Conservation (phyloP, 352 stramenopile genomes). For the Thraustotheca clavata region DNA sequence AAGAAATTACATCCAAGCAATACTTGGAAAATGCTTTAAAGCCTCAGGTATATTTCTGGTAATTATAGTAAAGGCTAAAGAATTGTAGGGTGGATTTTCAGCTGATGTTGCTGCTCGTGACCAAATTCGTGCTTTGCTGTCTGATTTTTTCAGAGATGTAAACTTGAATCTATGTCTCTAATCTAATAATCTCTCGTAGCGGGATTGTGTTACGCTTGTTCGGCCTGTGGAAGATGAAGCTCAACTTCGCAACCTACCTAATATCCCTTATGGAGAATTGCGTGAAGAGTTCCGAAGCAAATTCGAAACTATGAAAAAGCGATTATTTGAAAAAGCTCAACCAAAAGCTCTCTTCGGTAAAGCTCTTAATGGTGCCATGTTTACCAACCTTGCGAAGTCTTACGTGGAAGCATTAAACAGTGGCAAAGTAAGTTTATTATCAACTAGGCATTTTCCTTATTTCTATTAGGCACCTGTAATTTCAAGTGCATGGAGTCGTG, state of each 20-base stretch:
- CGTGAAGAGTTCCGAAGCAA: constrained; percentile 69
- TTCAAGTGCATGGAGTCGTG: constrained; percentile 81
- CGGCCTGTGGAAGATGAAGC: constrained; percentile 80
- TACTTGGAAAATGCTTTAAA: constrained; percentile 86
- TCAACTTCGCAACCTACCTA: constrained; percentile 59
- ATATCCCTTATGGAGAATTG: constrained; percentile 64
- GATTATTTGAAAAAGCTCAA: constrained; percentile 68
- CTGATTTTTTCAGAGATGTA: constrained; percentile 68
- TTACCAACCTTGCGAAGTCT: constrained; percentile 64
- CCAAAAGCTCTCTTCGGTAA: constrained; percentile 84
- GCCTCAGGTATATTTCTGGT: constrained; percentile 27
- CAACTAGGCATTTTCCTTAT: not conserved
- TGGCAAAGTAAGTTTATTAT: constrained; percentile 34
- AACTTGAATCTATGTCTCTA: not conserved
- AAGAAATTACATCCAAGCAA: constrained; percentile 80
- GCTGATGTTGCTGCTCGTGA: constrained; percentile 69
- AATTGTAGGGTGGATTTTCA: constrained; percentile 44
- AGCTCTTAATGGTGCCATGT: constrained; percentile 78
- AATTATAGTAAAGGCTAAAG: not conserved
- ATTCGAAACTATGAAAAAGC: constrained; percentile 58
- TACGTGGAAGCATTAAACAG: constrained; percentile 86
- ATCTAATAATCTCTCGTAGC: constrained; percentile 22
- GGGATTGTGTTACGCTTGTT: constrained; percentile 86
- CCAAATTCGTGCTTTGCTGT: constrained; percentile 67
- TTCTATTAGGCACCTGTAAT: constrained; percentile 51